Evolutionary conservation across 306 rosid genomes (phyloP).

Genomic region (Trifolium subterraneum): DNA sequence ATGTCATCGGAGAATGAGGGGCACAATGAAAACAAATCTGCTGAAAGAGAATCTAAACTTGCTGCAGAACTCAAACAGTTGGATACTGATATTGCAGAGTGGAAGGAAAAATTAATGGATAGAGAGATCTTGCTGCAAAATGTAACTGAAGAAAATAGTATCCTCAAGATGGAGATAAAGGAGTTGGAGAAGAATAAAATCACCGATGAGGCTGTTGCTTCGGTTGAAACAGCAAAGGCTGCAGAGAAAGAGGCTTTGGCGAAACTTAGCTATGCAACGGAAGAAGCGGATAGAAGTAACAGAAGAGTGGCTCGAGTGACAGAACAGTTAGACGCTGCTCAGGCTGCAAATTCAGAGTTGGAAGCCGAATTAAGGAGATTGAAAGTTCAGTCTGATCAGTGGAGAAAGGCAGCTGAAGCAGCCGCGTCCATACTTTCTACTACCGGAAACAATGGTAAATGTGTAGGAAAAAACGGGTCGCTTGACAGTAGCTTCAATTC

Average conservation of each 20-base stretch:
- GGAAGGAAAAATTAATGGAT: slow-evolving; percentile 62
- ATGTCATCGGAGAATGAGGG: slow-evolving; percentile 55
- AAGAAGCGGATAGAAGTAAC: slow-evolving; percentile 75
- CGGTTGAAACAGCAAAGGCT: slow-evolving; percentile 61
- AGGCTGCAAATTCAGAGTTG: slow-evolving; percentile 68
- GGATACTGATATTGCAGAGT: slow-evolving; percentile 58
- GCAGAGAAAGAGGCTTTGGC: slow-evolving; percentile 73
- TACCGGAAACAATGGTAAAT: slow-evolving; percentile 71
- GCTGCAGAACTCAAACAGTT: slow-evolving; percentile 51
- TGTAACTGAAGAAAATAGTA: slow-evolving; percentile 60
- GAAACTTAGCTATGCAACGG: slow-evolving; percentile 57
- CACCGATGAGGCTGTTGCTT: slow-evolving; percentile 48
- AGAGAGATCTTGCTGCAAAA: slow-evolving; percentile 67
- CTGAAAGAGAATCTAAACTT: slow-evolving; percentile 53
- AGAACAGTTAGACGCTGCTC: slow-evolving; percentile 84
- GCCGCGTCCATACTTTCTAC: slow-evolving; percentile 81
- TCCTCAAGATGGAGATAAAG: slow-evolving; percentile 56
- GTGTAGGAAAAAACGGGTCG: slow-evolving; percentile 59
- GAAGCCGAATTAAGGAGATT: slow-evolving; percentile 90
- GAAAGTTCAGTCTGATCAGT: slow-evolving; percentile 92
- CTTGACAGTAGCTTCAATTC: slow-evolving; percentile 68
- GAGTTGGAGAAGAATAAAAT: slow-evolving; percentile 55
- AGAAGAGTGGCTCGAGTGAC: slow-evolving; percentile 63
- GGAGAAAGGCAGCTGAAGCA: slow-evolving; percentile 98
- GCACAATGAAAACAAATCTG: slow-evolving; percentile 38